Conservation (phyloP, 2,329 filamentous ascomycete species). For the Colletotrichum sp. region DNA sequence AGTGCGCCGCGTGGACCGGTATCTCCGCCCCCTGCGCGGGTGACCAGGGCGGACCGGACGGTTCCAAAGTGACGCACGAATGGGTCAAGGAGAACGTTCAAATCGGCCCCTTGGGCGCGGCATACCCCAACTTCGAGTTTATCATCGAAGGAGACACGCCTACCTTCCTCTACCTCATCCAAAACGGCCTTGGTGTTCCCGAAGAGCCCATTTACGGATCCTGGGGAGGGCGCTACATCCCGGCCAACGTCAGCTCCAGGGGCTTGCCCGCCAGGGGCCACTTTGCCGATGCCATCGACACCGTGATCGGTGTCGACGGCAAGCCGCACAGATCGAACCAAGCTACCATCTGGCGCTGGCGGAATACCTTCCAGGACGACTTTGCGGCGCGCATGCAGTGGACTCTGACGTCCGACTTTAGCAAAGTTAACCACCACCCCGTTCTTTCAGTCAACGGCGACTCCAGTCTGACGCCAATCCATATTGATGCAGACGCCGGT, state of each 20-base stretch:
- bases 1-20: constrained; percentile 58
- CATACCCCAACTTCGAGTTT: constrained; percentile 51
- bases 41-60: constrained; percentile 49
- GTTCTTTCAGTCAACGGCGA: constrained; percentile 46
- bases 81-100: constrained; percentile 61
- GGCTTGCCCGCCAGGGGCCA: constrained; percentile 19
- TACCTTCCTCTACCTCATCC: constrained; percentile 52
- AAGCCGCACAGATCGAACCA: constrained; percentile 29
- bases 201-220: constrained; percentile 52
- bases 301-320: constrained; percentile 30
- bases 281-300: constrained; percentile 33
- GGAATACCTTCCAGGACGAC: constrained; percentile 43
- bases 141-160: constrained; percentile 61
- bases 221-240: constrained; percentile 53
- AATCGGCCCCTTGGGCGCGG: constrained; percentile 45
- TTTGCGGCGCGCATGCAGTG: constrained; percentile 47
- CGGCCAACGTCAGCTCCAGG: constrained; percentile 31
- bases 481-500: constrained; percentile 44
- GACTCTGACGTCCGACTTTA: constrained; percentile 31
- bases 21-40: constrained; percentile 50
- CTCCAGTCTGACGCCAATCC: constrained; percentile 38
- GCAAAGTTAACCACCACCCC: constrained; percentile 50
- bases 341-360: constrained; percentile 47
- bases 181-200: constrained; percentile 50
- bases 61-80: constrained; percentile 48